Percentiles rank a stretch among this genome's conserved stretches.
Conservation (phyloP, 2,329 filamentous ascomycete genomes). For the Ceratocystis lukuohia region DNA sequence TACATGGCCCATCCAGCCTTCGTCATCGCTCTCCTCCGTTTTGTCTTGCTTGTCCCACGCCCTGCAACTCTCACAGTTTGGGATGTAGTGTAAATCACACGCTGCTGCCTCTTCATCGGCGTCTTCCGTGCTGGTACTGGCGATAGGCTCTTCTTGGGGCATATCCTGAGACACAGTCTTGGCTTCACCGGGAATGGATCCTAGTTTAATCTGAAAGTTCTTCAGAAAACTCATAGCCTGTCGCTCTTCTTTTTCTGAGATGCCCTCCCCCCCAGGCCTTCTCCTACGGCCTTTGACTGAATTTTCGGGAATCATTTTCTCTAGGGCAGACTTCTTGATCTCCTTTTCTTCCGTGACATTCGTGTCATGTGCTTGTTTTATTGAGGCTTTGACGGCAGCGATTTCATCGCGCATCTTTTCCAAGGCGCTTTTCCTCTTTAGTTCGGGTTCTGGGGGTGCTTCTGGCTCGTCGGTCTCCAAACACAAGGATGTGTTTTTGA, state of each 20-base stretch:
- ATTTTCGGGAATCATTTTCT: constrained; percentile 60
- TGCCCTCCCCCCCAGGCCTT: constrained; percentile 44
- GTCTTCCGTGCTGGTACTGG: constrained; percentile 17
- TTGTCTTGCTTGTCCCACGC: constrained; percentile 60
- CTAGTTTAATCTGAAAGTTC: constrained; percentile 14
- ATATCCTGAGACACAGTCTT: not conserved
- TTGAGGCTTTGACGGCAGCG: constrained; percentile 65
- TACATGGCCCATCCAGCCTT: constrained; percentile 74
- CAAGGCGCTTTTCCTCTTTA: constrained; percentile 32
- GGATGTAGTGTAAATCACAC: constrained; percentile 93
- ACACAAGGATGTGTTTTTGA: not conserved
- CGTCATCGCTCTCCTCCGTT: constrained; percentile 33
- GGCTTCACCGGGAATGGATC: not conserved
- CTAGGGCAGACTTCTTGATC: constrained; percentile 53
- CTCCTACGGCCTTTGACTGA: constrained; percentile 52
- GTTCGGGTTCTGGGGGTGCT: constrained; percentile 19
- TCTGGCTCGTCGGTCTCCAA: constrained; percentile 13
- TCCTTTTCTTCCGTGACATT: constrained; percentile 36
- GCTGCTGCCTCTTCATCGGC: constrained; percentile 58
- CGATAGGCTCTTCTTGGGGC: not conserved
- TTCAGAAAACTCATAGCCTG: constrained; percentile 22
- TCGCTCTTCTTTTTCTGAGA: constrained; percentile 30
- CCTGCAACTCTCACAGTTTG: constrained; percentile 82
- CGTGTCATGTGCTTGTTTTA: constrained; percentile 46
- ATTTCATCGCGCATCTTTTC: constrained; percentile 69